These are phyloP conservation scores for Heimioporus sp. DNA, from an alignment of 768 basidiomycete genomes.

Conservation along the genomic window DNA sequence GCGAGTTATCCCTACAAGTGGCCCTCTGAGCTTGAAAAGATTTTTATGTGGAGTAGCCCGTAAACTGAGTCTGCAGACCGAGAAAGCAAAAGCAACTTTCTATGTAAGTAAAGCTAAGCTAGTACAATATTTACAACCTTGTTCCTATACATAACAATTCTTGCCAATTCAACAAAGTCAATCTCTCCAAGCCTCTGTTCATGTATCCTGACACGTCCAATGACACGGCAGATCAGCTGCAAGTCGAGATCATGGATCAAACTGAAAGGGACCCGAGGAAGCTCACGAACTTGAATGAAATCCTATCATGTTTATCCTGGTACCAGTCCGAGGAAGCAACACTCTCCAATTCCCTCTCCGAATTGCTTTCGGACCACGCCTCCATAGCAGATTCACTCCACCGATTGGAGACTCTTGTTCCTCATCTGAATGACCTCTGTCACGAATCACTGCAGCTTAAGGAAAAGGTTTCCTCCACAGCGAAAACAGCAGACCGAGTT, in stretches of 20 bases:
- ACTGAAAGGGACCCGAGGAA: conserved; percentile 27
- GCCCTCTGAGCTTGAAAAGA: too few species aligned
- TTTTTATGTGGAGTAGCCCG: too few species aligned
- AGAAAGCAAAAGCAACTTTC: too few species aligned
- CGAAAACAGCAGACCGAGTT: conserved; percentile 80
- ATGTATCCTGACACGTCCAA: conserved; percentile 11
- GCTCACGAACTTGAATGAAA: conserved; percentile 64
- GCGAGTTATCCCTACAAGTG: too few species aligned
- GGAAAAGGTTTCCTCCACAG: conserved; percentile 65
- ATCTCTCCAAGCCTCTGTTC: too few species aligned
- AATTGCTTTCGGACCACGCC: conserved; percentile 65
- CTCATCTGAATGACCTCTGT: conserved; percentile 62
- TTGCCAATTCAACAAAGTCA: too few species aligned
- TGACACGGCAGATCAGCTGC: conserved; percentile 5
- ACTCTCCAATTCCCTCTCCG: conserved; percentile 69
- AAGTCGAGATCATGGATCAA: conserved; percentile 4
- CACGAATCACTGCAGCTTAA: conserved; percentile 54
- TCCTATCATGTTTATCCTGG: conserved; percentile 70
- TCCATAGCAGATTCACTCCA: conserved; percentile 62
- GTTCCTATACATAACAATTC: too few species aligned
- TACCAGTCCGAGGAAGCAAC: conserved; percentile 77
- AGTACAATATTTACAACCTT: too few species aligned
- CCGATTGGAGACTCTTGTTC: conserved; percentile 58
- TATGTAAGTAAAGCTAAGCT: too few species aligned
- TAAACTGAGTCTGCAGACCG: too few species aligned